Base-by-base conservation (phyloP, 805 yeast genomes). In the Jamesozyma jinghongensis region DNA sequence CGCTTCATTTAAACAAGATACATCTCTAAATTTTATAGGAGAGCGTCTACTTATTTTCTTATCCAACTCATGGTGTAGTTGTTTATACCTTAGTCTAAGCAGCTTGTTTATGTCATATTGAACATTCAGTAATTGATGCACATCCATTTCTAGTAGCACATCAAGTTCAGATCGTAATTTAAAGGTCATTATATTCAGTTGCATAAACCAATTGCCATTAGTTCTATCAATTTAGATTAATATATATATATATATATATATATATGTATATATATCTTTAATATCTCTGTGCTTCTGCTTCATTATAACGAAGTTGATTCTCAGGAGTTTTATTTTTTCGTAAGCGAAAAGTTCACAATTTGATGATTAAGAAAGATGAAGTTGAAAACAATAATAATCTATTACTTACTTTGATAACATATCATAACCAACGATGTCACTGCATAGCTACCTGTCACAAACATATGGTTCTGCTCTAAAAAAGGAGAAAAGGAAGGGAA, bases 381-480 rank as follows among this genome's bases (percentile, higher is more conserved):
- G n/a, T n/a, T n/a, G n/a, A n/a, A n/a, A n/a, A 32, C 17, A 38
- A 22, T 26, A 34, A 29, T 29, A 6, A 29, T 29, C 14, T 6
- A 29, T 12, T 13, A 29, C 10, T 26, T 26, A 13, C 13, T 26
- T 26, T 26, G 29, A 10, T 26, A 26, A 26, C 29, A 10, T 26
- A 26, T 10, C 13, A 26, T 26, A 10, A 6, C 8, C 32, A 19
- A 14, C 16, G 19, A 70, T 70, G 75, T 69, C 74, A 2, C 51
- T 73, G 26, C 65, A 72, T 33, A 72, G 67, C 37, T 74, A 73
- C 44, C 55, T 74, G 32, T 60, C 69, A 6, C 65, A 68, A 46
- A 67, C 67, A 29, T 75, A 75, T 41, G 61, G 71, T 4, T 40
- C 56, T 17, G 47, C n/a, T 55, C 57, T 5, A 47, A 56, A 10